Conservation (phyloP, 345 rosid genomes). For the Raphanus sativus region DNA sequence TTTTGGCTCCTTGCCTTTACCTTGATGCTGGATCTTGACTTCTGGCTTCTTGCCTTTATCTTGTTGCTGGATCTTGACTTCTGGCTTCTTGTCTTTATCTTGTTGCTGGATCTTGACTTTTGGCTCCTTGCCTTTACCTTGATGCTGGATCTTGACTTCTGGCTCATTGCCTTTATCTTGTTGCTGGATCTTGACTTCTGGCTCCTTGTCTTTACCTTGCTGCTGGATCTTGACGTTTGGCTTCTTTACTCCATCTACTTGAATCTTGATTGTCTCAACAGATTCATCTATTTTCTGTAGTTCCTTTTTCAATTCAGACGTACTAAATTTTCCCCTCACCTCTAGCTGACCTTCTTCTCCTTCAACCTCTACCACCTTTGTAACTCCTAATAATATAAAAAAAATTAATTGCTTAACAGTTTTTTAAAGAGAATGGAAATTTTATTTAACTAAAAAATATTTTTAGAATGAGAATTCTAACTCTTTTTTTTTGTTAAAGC, state of each 20-base stretch:
- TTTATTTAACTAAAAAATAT: neutral
- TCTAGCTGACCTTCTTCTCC: neutral
- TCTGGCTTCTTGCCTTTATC: neutral
- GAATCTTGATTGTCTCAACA: neutral
- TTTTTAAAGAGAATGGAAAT: neutral
- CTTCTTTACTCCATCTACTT: neutral
- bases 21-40: too few species aligned
- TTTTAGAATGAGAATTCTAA: neutral
- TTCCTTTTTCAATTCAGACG: neutral
- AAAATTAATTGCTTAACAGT: neutral
- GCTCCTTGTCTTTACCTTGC: neutral
- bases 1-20: neutral
- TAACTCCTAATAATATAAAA: slow-evolving; percentile 3
- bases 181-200: neutral
- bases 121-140: neutral
- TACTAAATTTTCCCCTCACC: slow-evolving; percentile 4
- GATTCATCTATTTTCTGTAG: neutral
- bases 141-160: too few species aligned
- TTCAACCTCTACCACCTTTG: neutral
- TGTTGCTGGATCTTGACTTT: neutral
- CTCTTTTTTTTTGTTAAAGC: neutral
- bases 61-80: too few species aligned
- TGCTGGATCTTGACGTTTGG: neutral
- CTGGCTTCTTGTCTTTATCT: neutral
- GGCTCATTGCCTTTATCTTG: neutral